Evolutionary conservation across 768 basidiomycete species (phyloP).

Genomic region (Crassisporium funariophilum): DNA sequence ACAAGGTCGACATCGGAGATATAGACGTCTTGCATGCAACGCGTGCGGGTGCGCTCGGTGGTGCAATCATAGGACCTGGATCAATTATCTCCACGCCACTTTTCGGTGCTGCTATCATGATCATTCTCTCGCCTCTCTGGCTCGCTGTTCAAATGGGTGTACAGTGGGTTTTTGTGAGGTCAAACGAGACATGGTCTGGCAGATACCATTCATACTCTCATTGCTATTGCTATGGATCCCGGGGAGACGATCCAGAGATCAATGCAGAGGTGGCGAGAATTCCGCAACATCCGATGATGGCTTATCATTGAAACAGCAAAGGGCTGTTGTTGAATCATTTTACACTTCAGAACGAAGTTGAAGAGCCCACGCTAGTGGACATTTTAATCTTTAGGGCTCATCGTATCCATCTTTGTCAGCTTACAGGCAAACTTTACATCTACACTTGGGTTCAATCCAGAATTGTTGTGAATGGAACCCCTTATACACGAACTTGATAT

Average conservation of each 20-base stretch:
- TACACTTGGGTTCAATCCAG: no score
- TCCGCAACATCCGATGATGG: not conserved
- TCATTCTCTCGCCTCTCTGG: slow-evolving; percentile 14
- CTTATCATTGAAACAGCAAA: no score
- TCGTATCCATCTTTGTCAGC: no score
- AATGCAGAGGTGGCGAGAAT: not conserved
- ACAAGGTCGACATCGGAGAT: slow-evolving; percentile 9
- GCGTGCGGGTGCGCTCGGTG: slow-evolving; percentile 16
- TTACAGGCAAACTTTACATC: no score
- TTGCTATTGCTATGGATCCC: not conserved
- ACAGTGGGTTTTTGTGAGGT: slow-evolving; percentile 7
- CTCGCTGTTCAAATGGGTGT: slow-evolving; percentile 9
- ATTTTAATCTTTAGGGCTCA: no score
- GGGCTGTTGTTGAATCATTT: no score
- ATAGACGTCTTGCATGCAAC: slow-evolving; percentile 15
- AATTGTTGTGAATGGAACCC: no score
- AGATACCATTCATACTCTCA: not conserved
- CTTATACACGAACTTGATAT: no score
- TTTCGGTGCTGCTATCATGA: not conserved
- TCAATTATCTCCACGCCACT: slow-evolving; percentile 3
- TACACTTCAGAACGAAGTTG: no score
- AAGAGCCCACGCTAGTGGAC: no score
- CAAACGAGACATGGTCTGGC: slow-evolving; percentile 7
- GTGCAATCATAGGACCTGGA: slow-evolving; percentile 9
- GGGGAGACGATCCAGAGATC: slow-evolving; percentile 1